These are phyloP conservation scores for Panaeolus cyanescens DNA, from an alignment of 768 basidiomycete species.

Conservation along the genomic window DNA sequence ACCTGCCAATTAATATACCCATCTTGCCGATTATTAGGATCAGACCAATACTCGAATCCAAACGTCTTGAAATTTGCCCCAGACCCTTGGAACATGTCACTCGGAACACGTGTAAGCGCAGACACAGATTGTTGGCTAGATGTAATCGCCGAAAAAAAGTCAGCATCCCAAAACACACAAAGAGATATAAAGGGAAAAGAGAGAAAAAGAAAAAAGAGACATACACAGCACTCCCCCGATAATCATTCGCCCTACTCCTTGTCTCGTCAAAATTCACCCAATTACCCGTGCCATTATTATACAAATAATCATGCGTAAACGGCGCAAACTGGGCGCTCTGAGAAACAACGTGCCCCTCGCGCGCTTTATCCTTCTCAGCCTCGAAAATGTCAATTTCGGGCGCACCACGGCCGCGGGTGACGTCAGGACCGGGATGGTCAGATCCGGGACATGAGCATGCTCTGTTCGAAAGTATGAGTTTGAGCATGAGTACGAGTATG, in stretches of 20 bases:
- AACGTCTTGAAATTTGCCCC: conserved; percentile 52
- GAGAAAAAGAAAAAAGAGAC: background rate
- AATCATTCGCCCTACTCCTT: conserved; percentile 37
- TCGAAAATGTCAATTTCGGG: conserved; percentile 88
- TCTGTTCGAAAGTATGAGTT: conserved; percentile 27
- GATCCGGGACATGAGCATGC: conserved; percentile 76
- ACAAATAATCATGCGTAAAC: conserved; percentile 45
- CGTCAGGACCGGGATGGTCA: conserved; percentile 76
- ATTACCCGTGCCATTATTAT: conserved; percentile 32
- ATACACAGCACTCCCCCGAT: conserved; percentile 51
- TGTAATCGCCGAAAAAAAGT: too few relatives aligned
- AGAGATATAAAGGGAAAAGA: background rate
- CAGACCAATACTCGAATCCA: conserved; percentile 76
- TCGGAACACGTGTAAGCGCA: conserved; percentile 45
- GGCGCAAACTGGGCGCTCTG: conserved; percentile 76
- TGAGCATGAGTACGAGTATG: background rate
- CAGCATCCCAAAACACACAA: background rate
- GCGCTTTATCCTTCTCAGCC: conserved; percentile 63
- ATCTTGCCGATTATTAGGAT: conserved; percentile 51
- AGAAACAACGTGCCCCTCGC: conserved; percentile 59
- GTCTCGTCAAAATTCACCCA: conserved; percentile 34
- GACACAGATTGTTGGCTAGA: conserved; percentile 57
- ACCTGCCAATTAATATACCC: conserved; percentile 81
- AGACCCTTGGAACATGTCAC: conserved; percentile 58
- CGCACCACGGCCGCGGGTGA: conserved; percentile 60